phyloP scores from a whole-genome alignment of 192 early-diverging fungal species.

The Podila minutissima region DNA sequence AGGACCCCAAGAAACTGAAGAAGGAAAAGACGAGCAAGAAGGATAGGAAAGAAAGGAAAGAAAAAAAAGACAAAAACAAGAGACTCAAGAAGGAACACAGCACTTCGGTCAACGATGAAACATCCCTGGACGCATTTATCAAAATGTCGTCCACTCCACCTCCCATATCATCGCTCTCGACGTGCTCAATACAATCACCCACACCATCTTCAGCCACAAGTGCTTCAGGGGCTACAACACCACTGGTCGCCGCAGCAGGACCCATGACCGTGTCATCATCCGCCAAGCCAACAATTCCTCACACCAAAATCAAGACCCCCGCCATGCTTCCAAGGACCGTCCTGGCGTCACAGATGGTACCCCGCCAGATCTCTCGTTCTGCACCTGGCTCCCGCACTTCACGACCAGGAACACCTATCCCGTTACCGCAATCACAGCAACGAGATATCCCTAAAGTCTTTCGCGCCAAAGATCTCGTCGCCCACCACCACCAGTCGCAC shows the following conservation, averaged over 20 bases:
- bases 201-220: no score
- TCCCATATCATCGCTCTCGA: no score
- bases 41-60: neutral
- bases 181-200: no score
- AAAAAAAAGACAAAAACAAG: neutral
- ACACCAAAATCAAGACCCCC: neutral
- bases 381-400: no score
- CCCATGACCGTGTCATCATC: neutral
- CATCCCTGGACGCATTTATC: no score
- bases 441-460: neutral
- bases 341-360: neutral
- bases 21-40: neutral
- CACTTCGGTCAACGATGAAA: neutral
- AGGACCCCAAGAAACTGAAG: neutral
- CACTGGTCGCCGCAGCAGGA: neutral
- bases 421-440: neutral
- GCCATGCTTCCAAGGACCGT: neutral
- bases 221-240: neutral
- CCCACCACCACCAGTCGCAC: neutral
- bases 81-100: neutral
- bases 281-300: neutral
- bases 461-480: neutral
- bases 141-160: no score
- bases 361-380: neutral
- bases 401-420: neutral